Evolutionary conservation across 768 basidiomycete genomes (phyloP), one percentile per base, ranked within the genome.

Genomic region (Cyclocybe aegerita): DNA sequence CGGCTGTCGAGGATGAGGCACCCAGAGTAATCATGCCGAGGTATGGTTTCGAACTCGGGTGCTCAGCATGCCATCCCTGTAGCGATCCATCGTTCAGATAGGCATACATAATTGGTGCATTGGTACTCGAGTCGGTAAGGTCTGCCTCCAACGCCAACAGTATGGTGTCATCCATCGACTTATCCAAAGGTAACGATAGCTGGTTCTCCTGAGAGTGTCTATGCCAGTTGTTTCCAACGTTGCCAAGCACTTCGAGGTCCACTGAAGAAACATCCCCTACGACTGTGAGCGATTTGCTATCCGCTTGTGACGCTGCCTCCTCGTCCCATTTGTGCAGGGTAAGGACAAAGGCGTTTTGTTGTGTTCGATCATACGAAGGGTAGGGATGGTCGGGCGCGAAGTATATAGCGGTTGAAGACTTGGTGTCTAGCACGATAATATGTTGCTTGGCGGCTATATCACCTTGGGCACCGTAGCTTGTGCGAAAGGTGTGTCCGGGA

Each of bases 81-180:
- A 93, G 48, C 0, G 88, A 88, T 14, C 90, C 90, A 60, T 93
- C 90, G 47, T 83, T 89, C 9, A 88, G 75, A 65, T 88, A 91
- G 2, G 81, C 84, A 62, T 83, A 90, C 66, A 90, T 68, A 48
- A 90, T 72, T 0, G 90, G 90, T 9, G 64, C 65, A 9, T 55
- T 60, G 8, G 70, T 62, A 37, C 72, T 69, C 7, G 64, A 55
- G 50, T 77, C 76, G 11, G 87, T 88, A 45, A 91, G 61, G 62
- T 92, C 90, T 4, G 81, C 62, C 37, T 81, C 83, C 36, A 92
- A 71, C 4, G 79, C 81, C 12, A 90, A 60, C 3, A 90, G 70
- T 11, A 83, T 70, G 3, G 88, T 90, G 60, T 92, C 90, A 17
- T 86, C 80, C 66, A 78, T 74, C 36, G 84, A 79, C 46, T 79